A percentile compares a stretch with the other conserved stretches of the same genome.
Evolutionary conservation across 176 grass and related monocot species (phyloP).

Genomic region (Leersia perrieri): DNA sequence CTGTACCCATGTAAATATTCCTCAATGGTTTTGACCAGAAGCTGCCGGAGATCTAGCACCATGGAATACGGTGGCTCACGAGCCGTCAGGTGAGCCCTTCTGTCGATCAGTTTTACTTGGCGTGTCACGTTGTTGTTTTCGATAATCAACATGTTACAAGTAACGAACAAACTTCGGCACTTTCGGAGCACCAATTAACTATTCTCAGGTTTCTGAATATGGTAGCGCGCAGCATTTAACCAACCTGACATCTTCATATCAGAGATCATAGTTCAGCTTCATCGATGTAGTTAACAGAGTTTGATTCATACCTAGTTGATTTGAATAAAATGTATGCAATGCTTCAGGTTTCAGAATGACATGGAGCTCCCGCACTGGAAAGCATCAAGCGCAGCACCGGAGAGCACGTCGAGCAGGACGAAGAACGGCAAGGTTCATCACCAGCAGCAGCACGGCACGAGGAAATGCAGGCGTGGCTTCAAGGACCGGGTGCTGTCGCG

Average conservation of each 20-base stretch:
- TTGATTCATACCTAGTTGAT: background rate
- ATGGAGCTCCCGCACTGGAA: slow-evolving; percentile 36
- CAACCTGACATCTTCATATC: background rate
- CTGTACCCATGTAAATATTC: slow-evolving; percentile 11
- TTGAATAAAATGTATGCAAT: background rate
- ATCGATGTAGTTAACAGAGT: background rate
- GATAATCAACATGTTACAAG: background rate
- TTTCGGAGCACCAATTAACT: background rate
- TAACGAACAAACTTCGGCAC: background rate
- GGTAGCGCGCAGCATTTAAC: background rate
- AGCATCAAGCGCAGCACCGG: slow-evolving; percentile 18
- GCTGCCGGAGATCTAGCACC: background rate
- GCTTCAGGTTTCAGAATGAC: slow-evolving; percentile 72
- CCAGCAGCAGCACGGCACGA: background rate
- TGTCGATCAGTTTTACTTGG: slow-evolving; percentile 1
- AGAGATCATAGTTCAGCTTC: slow-evolving; percentile 8
- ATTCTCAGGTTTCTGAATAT: background rate
- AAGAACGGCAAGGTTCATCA: slow-evolving; percentile 17
- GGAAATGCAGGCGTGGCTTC: slow-evolving; percentile 39
- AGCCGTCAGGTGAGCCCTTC: slow-evolving; percentile 66
- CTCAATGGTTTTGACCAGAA: background rate
- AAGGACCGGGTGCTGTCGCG: slow-evolving; percentile 56
- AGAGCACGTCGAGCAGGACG: slow-evolving; percentile 23
- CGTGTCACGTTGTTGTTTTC: slow-evolving; percentile 1
- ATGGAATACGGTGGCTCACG: slow-evolving; percentile 53